Base-by-base conservation (phyloP, 2,329 filamentous ascomycete genomes). In the Phialophora verrucosa region DNA sequence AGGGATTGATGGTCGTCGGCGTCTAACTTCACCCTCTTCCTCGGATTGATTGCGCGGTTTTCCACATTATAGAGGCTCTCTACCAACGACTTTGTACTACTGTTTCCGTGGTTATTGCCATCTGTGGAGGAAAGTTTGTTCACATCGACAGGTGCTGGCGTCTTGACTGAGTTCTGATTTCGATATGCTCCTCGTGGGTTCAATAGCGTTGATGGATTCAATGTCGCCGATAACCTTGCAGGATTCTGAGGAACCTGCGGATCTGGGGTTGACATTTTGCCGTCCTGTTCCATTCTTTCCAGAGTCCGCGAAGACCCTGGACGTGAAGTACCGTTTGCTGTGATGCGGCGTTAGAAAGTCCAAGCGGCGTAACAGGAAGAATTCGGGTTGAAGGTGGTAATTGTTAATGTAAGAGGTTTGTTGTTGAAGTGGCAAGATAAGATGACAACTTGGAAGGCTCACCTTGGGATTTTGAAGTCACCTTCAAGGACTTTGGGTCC, bases 11-110 rank as follows among this genome's bases (percentile, higher is more conserved):
- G 29, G 3, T 42, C 32, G 78, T 73, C 20, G 80, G 65, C 55
- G 25, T 64, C 20, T 47, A 85, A 77, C 74, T 88, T 93, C 61
- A 87, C 79, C 59, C 88, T 88, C 78, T 94, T 94, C 31, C 83
- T 80, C 23, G 90, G 87, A 74, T 76, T 83, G 69, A 74, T 81
- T 72, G 82, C 81, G 29, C 93, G 90, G 59, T 89, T 84, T 70
- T 91, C 85, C 14, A 96, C 86, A 70, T 90, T 88, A 75, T 93
- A 91, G 75, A 93, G 83, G 35, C 87, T 85, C 76, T 96, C 91
- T 54, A 96, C 87, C 80, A 93, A 63, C 27, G 87, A 63, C 80
- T 79, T 69, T 31, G 64, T 63, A 51, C 60, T 63, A 56, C 57
- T 60, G 20, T 35, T 58, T 29, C 61, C 35, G 35, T 53, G 58